Conservation (phyloP, 257 asterid genomes). For the Cinchona pubescens region DNA sequence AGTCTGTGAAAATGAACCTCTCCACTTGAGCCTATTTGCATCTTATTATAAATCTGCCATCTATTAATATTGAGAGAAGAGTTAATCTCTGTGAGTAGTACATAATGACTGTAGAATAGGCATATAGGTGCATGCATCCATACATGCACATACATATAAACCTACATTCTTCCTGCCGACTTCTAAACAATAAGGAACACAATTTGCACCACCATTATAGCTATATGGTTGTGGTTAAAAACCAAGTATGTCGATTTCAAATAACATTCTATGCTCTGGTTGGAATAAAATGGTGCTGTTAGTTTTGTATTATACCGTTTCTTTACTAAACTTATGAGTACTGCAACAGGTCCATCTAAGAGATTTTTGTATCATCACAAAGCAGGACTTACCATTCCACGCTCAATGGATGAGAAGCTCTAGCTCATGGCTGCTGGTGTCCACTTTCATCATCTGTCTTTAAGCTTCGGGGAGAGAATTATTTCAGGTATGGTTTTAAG, state of each 20-base stretch:
- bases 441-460: slow-evolving; percentile 63
- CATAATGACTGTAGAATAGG: not conserved
- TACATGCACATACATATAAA: not conserved
- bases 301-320: not conserved
- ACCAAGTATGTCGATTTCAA: not conserved
- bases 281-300: not conserved
- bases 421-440: slow-evolving; percentile 56
- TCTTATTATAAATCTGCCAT: not conserved
- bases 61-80: not conserved
- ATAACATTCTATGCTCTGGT: not conserved
- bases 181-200: not conserved
- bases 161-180: not conserved
- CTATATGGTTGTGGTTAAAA: not conserved
- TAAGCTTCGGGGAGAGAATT: slow-evolving; percentile 70
- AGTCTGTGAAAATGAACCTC: not conserved
- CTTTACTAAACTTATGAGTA: not conserved
- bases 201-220: not conserved
- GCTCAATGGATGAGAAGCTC: slow-evolving; percentile 41
- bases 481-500: slow-evolving; percentile 53
- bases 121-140: not conserved
- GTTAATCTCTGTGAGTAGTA: not conserved
- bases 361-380: slow-evolving; percentile 45
- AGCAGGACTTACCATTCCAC: slow-evolving; percentile 55
- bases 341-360: slow-evolving; percentile 40
- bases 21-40: not conserved